phyloP scores from a whole-genome alignment of 2,329 filamentous ascomycete species.

The Chaetomium sp. region DNA sequence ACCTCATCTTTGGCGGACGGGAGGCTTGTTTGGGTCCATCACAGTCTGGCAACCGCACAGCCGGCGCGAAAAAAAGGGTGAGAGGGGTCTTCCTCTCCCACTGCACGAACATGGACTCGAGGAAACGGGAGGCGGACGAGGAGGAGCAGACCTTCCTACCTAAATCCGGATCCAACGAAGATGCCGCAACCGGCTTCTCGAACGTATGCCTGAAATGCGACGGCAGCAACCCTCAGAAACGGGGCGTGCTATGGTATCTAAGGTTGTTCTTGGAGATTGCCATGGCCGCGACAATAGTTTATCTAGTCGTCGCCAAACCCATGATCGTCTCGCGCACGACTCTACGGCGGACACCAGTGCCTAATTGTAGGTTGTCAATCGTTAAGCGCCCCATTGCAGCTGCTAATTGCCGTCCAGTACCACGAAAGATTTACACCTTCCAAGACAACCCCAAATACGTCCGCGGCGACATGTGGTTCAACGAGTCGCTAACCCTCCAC shows the following conservation, averaged over 20 bases:
- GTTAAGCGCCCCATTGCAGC: not conserved
- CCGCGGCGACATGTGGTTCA: constrained; percentile 42
- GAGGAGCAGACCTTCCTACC: constrained; percentile 41
- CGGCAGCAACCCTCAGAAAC: constrained; percentile 17
- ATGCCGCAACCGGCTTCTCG: not conserved
- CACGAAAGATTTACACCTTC: constrained; percentile 42
- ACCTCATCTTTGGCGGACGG: not conserved
- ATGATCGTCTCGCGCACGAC: constrained; percentile 2
- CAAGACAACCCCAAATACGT: constrained; percentile 39
- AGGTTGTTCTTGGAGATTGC: constrained; percentile 38
- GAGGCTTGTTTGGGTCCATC: not conserved
- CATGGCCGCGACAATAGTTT: constrained; percentile 38
- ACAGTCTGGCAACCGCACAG: not conserved
- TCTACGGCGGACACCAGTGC: constrained; percentile 37
- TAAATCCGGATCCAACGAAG: not conserved
- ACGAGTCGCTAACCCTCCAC: constrained; percentile 39
- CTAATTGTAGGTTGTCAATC: constrained; percentile 36
- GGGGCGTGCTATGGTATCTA: constrained; percentile 32
- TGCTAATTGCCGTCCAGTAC: constrained; percentile 36
- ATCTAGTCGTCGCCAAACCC: constrained; percentile 33
- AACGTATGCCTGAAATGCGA: not conserved
- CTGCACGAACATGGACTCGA: constrained; percentile 20
- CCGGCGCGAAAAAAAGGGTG: not conserved
- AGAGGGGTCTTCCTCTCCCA: not conserved
- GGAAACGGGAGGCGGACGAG: constrained; percentile 35